Evolutionary conservation across 106 monocot species (phyloP), one percentile per base, ranked within the genome.

Genomic region (Allium sativum): DNA sequence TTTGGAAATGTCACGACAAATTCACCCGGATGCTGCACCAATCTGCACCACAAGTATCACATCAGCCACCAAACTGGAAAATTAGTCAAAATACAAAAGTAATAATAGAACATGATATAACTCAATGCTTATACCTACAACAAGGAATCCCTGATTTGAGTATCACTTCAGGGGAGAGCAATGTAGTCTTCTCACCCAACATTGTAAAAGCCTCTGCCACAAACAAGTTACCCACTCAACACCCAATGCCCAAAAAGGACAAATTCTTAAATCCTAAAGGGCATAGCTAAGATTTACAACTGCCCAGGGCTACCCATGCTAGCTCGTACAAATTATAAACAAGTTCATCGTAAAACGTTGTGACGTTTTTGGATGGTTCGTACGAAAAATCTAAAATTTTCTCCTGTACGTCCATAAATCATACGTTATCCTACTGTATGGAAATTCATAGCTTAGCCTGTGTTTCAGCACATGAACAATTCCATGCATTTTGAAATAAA

Each of bases 1-100:
- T 82, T 88, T 43, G 98, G 98, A 83, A 99, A 99, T n/a, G 98
- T 99, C 74, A 99, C 98, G 56, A 99, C 98, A 73, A 99, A 99
- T 58, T 99, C 98, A 48, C 98, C 98, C 19, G 98, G 92, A 75
- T 88, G 68, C 67, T 99, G 98, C 10, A 99, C 98, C 67, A 99
- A 78, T 74, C 98, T 99, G 82, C 66, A 79, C 17, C 56, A 71
- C 60, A 73, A 7, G 72, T 55, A 72, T 11, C 44, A 55, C 0
- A 75, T 7, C 17, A 42, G 7, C 58, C 18, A 59, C 14, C 7
- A 65, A 3, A 17, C 11, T 62, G 22, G 2, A 47, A 21, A 21
- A 21, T n/a, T 5, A 56, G 65, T 41, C 21, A 21, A 41, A 17
- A 4, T 48, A 55, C 56, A 51, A 31, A 21, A 22, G 19, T 56